A percentile compares a stretch with the other conserved stretches of the same genome.
phyloP scores from a whole-genome alignment of 495 filamentous ascomycete genomes.

The Aspergillus diversus region DNA sequence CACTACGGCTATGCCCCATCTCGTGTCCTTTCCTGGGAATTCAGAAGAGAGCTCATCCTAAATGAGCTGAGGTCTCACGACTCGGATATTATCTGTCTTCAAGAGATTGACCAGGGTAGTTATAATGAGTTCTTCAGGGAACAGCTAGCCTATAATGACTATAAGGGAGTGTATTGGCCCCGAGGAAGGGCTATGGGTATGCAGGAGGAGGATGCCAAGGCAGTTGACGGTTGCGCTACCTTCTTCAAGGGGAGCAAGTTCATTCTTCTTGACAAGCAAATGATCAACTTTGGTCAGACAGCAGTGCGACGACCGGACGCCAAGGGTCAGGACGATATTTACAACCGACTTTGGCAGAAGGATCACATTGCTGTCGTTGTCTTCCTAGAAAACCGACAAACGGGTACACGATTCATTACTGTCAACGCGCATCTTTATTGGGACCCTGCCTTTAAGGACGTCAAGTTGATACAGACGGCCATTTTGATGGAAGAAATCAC shows the following conservation, averaged over 20 bases:
- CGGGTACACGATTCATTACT: constrained; percentile 85
- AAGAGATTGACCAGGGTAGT: constrained; percentile 88
- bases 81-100: constrained; percentile 88
- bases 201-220: constrained; percentile 81
- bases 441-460: constrained; percentile 87
- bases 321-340: constrained; percentile 93
- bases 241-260: constrained; percentile 95
- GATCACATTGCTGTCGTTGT: constrained; percentile 91
- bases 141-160: constrained; percentile 78
- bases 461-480: constrained; percentile 92
- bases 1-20: constrained; percentile 89
- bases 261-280: constrained; percentile 87
- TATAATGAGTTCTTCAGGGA: constrained; percentile 88
- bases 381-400: constrained; percentile 88
- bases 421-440: constrained; percentile 93
- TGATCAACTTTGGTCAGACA: constrained; percentile 87
- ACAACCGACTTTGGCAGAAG: constrained; percentile 96
- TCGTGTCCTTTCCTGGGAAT: constrained; percentile 79
- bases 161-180: constrained; percentile 91
- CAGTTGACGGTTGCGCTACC: constrained; percentile 92
- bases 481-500: constrained; percentile 90
- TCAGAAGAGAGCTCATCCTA: constrained; percentile 78
- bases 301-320: constrained; percentile 93
- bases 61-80: constrained; percentile 76
- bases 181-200: constrained; percentile 87